Conservation (phyloP, 805 yeast species). For the Ogataea naganishii region DNA sequence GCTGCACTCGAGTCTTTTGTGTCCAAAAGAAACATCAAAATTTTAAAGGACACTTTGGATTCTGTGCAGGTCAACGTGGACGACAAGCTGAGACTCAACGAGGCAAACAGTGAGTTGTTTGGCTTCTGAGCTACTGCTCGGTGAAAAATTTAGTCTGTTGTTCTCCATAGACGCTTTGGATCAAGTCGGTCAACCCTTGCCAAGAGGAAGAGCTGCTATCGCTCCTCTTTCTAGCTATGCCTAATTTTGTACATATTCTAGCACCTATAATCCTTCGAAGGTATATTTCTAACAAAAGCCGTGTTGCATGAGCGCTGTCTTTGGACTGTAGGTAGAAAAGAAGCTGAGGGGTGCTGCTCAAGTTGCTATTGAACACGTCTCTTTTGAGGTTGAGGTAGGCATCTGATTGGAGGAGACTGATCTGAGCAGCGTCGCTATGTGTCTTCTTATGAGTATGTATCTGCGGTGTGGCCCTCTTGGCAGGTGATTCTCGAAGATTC, state of each 20-base stretch:
- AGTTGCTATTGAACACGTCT: conserved; percentile 9
- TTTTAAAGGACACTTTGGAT: conserved; percentile 9
- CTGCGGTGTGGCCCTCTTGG: background rate
- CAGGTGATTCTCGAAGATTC: background rate
- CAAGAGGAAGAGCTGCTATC: conserved; percentile 7
- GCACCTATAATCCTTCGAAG: conserved; percentile 22
- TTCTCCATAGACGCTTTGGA: conserved; percentile 41
- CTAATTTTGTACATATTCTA: conserved; percentile 17
- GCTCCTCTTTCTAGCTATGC: conserved; percentile 15
- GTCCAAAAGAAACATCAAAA: conserved; percentile 11
- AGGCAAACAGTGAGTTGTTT: conserved; percentile 13
- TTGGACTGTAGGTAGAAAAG: conserved; percentile 6
- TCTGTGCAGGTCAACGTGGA: conserved; percentile 8
- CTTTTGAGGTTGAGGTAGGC: conserved; percentile 11
- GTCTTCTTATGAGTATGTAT: conserved; percentile 6
- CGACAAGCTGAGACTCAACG: conserved; percentile 16
- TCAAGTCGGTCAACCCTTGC: conserved; percentile 40
- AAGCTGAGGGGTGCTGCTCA: conserved; percentile 9
- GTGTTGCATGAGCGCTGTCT: conserved; percentile 11
- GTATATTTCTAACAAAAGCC: conserved; percentile 23
- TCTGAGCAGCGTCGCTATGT: conserved; percentile 15
- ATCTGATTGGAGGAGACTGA: conserved; percentile 19
- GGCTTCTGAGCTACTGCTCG: conserved; percentile 8
- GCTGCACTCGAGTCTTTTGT: conserved; percentile 12
- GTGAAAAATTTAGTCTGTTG: conserved; percentile 15